Percentiles rank a stretch among this genome's conserved stretches.
Evolutionary conservation across 768 basidiomycete species (phyloP).

Genomic region (Mycena kentingensis): DNA sequence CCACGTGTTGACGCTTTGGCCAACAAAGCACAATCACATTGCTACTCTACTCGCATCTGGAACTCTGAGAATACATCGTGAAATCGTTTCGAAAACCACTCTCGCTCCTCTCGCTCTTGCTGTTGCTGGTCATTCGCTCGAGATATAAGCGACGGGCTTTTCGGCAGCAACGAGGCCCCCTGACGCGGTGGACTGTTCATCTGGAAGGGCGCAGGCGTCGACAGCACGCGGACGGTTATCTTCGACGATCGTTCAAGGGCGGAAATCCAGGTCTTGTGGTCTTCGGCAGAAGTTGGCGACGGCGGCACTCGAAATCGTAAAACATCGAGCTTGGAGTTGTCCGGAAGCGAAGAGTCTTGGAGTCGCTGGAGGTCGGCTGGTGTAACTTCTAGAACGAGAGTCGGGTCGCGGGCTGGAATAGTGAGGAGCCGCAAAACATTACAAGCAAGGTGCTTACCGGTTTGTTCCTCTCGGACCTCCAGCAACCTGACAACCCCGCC

Average conservation of each 20-base stretch:
- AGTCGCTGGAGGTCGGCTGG: slow-evolving; percentile 15
- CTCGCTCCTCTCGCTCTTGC: slow-evolving; percentile 22
- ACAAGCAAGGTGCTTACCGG: neutral
- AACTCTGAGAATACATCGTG: slow-evolving; percentile 17
- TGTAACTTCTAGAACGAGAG: slow-evolving; percentile 17
- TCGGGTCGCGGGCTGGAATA: neutral
- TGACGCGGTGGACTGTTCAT: neutral
- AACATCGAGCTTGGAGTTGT: slow-evolving; percentile 13
- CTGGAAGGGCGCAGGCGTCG: slow-evolving; percentile 10
- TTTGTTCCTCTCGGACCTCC: slow-evolving; percentile 3
- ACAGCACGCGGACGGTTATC: slow-evolving; percentile 13
- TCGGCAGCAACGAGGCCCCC: slow-evolving; percentile 11
- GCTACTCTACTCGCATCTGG: slow-evolving; percentile 10
- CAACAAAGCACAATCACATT: no score
- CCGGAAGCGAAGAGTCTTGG: slow-evolving; percentile 1
- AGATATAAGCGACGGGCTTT: slow-evolving; percentile 21
- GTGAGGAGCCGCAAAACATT: neutral
- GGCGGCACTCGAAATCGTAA: slow-evolving; percentile 14
- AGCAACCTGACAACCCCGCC: slow-evolving; percentile 11
- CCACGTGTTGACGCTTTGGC: no score
- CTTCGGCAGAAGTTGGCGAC: slow-evolving; percentile 5
- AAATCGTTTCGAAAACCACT: slow-evolving; percentile 20
- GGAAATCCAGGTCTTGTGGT: slow-evolving; percentile 16
- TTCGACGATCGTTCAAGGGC: slow-evolving; percentile 17
- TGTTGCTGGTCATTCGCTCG: slow-evolving; percentile 4